phyloP scores from a whole-genome alignment of 148 eudicot genomes.

The Fagopyrum esculentum region DNA sequence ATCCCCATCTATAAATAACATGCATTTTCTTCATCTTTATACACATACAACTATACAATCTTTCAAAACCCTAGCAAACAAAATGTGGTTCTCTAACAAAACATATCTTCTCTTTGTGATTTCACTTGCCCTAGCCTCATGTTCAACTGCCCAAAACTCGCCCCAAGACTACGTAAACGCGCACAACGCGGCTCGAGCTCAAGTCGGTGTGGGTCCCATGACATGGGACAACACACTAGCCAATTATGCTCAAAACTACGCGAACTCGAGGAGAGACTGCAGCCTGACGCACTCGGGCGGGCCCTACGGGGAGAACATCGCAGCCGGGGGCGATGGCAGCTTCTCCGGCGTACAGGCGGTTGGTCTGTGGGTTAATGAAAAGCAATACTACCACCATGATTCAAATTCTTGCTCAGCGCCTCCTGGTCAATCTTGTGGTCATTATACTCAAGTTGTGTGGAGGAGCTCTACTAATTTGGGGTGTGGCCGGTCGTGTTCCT shows the following conservation, averaged over 20 bases:
- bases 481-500: not conserved
- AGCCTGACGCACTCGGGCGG: constrained; percentile 12
- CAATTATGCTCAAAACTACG: constrained; percentile 15
- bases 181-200: constrained; percentile 16
- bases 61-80: too few relatives aligned
- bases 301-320: constrained; percentile 14
- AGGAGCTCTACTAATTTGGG: not conserved
- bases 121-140: too few relatives aligned
- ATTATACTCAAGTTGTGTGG: not conserved
- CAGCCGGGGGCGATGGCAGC: not conserved
- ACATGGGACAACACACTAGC: constrained; percentile 10
- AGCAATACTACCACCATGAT: constrained; percentile 5
- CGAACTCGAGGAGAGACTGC: constrained; percentile 12
- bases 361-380: constrained; percentile 8
- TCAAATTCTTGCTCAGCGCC: constrained; percentile 9
- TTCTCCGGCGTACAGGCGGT: constrained; percentile 5
- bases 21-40: too few relatives aligned
- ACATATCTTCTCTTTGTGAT: too few relatives aligned
- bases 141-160: constrained; percentile 16
- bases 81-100: too few relatives aligned
- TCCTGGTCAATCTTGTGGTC: not conserved
- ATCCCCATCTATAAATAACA: too few relatives aligned
- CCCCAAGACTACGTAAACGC: constrained; percentile 18
- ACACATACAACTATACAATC: too few relatives aligned
- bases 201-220: constrained; percentile 10